Conservation (phyloP, 495 filamentous ascomycete genomes). For the Podospora conica region DNA sequence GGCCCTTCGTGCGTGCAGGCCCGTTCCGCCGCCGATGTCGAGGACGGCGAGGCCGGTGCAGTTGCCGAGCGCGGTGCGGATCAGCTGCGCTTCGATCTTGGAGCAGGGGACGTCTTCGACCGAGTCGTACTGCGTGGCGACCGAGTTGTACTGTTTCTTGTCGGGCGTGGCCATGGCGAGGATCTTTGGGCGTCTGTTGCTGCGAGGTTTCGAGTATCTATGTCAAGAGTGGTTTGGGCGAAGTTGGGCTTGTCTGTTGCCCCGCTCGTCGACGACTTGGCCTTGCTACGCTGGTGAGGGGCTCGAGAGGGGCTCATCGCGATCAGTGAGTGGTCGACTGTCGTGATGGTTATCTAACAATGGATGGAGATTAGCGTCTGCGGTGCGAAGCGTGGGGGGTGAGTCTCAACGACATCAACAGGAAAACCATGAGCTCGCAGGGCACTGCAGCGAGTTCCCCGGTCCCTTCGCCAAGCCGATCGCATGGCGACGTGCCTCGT, state of each 20-base stretch:
- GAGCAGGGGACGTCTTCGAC: neutral
- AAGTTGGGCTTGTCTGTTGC: too few relatives aligned
- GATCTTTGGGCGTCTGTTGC: neutral
- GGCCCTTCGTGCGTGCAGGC: neutral
- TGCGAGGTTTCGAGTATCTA: too few relatives aligned
- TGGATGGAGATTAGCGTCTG: neutral
- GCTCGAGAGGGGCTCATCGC: neutral
- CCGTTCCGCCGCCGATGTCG: neutral
- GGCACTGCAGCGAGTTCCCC: neutral
- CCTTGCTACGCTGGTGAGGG: neutral
- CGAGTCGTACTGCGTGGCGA: neutral
- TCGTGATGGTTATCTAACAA: neutral
- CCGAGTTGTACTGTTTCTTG: neutral
- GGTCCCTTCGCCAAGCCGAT: too few relatives aligned
- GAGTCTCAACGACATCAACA: neutral
- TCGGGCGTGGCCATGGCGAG: neutral
- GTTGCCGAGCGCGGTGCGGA: neutral
- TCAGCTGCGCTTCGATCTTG: neutral
- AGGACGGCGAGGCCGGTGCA: neutral
- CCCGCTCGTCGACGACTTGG: too few relatives aligned
- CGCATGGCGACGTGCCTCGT: neutral
- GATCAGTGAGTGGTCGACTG: too few relatives aligned
- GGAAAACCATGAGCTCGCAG: too few relatives aligned
- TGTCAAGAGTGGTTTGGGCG: too few relatives aligned
- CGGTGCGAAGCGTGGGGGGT: neutral